These are phyloP conservation scores for Schizonepeta tenuifolia DNA, from an alignment of 257 asterid genomes.

Conservation along the genomic window DNA sequence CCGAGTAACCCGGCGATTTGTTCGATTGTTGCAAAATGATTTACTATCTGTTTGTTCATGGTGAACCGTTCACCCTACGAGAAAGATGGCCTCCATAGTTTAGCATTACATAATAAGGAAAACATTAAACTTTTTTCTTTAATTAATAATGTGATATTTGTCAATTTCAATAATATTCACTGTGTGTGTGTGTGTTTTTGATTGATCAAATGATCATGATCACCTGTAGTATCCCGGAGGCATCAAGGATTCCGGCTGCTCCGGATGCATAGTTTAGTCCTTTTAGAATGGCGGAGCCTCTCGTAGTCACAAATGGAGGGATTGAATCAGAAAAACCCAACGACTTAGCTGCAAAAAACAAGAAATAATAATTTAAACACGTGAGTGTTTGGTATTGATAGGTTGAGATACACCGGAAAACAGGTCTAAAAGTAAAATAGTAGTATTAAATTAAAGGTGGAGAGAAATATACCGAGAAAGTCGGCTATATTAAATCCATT, in stretches of 20 bases:
- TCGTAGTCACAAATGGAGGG: constrained; percentile 49
- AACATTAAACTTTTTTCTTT: too few species aligned
- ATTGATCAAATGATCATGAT: background rate
- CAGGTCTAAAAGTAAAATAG: too few species aligned
- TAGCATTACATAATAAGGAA: background rate
- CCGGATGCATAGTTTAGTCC: constrained; percentile 83
- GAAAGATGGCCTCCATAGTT: background rate
- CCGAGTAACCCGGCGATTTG: constrained; percentile 19
- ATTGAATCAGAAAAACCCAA: constrained; percentile 46
- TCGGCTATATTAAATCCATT: constrained; percentile 48
- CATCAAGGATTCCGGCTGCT: constrained; percentile 58
- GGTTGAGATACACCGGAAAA: too few species aligned
- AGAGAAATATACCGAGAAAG: constrained; percentile 36
- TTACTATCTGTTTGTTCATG: constrained; percentile 35
- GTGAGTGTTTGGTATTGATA: too few species aligned
- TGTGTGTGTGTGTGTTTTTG: background rate
- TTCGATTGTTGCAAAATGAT: constrained; percentile 36
- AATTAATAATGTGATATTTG: too few species aligned
- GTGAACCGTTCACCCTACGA: constrained; percentile 42
- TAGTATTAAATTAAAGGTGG: too few species aligned
- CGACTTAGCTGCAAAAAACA: constrained; percentile 36
- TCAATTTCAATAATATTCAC: background rate
- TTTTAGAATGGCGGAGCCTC: constrained; percentile 29
- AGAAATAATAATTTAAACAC: background rate
- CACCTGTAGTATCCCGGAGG: constrained; percentile 43